Conservation (phyloP, 345 rosid species). For the Pugionium cornutum region DNA sequence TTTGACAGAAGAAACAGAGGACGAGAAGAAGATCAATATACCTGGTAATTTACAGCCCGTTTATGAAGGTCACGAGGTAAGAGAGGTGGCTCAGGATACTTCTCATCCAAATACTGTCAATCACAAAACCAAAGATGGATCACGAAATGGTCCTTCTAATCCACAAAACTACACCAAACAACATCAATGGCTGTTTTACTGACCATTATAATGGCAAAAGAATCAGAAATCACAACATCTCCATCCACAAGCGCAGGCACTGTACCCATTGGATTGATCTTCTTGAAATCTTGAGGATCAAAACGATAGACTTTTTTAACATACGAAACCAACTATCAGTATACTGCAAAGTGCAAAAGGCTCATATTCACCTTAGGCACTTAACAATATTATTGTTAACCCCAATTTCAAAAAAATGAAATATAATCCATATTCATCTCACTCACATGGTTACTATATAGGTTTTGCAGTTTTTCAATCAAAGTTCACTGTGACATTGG, state of each 20-base stretch:
- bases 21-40: slow-evolving; percentile 14
- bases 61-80: slow-evolving; percentile 64
- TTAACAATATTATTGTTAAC: background rate
- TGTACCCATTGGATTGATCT: slow-evolving; percentile 78
- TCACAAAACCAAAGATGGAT: background rate
- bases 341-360: background rate
- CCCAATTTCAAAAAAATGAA: too few species aligned
- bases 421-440: background rate
- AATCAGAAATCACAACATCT: slow-evolving; percentile 62
- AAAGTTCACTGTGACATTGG: slow-evolving; percentile 6
- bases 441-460: background rate
- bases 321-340: slow-evolving; percentile 12
- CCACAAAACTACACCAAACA: background rate
- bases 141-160: slow-evolving; percentile 1
- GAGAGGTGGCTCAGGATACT: slow-evolving; percentile 68
- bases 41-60: slow-evolving; percentile 73
- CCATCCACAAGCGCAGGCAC: slow-evolving; percentile 83
- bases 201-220: slow-evolving; percentile 66
- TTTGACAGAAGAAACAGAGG: background rate
- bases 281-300: slow-evolving; percentile 51
- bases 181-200: background rate
- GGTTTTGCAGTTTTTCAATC: background rate
- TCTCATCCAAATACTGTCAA: slow-evolving; percentile 76
- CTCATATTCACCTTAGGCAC: background rate
- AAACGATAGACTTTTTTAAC: slow-evolving; percentile 1